phyloP scores from a whole-genome alignment of 164 flowering plant genomes.

The Annona squamosa region DNA sequence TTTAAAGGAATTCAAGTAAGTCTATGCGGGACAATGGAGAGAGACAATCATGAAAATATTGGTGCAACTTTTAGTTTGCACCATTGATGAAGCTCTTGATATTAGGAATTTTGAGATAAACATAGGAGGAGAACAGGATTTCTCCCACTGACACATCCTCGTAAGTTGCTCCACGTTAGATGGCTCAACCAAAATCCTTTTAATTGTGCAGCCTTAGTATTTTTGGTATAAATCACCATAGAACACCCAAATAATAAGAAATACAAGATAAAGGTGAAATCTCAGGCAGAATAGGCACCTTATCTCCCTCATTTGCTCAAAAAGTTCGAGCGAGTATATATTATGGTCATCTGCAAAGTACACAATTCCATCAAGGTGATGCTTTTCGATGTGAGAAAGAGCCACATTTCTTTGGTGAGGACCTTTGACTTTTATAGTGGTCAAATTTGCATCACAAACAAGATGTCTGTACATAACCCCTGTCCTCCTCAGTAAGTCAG shows the following conservation, averaged over 20 bases:
- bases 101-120: no score
- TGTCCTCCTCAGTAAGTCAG: conserved; percentile 55
- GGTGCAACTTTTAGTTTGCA: background rate
- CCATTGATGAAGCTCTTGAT: background rate
- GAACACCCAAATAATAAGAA: background rate
- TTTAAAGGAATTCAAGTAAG: background rate
- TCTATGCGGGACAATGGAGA: background rate
- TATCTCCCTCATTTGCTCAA: conserved; percentile 62
- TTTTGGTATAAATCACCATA: background rate
- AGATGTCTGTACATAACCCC: conserved; percentile 92
- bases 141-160: background rate
- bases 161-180: background rate
- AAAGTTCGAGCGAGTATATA: conserved; percentile 53
- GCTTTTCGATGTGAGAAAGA: conserved; percentile 76
- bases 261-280: background rate
- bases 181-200: background rate
- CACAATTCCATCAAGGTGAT: conserved; percentile 79
- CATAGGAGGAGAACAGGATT: no score
- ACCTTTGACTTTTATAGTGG: conserved; percentile 33
- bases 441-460: conserved; percentile 51
- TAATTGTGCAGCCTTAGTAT: background rate
- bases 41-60: background rate
- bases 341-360: conserved; percentile 80
- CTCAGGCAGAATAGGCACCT: conserved; percentile 40
- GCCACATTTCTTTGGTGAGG: conserved; percentile 74